A percentile compares a stretch with the other conserved stretches of the same genome.
These are phyloP conservation scores for Prunus salicina DNA, from an alignment of 306 rosid genomes.

Conservation along the genomic window DNA sequence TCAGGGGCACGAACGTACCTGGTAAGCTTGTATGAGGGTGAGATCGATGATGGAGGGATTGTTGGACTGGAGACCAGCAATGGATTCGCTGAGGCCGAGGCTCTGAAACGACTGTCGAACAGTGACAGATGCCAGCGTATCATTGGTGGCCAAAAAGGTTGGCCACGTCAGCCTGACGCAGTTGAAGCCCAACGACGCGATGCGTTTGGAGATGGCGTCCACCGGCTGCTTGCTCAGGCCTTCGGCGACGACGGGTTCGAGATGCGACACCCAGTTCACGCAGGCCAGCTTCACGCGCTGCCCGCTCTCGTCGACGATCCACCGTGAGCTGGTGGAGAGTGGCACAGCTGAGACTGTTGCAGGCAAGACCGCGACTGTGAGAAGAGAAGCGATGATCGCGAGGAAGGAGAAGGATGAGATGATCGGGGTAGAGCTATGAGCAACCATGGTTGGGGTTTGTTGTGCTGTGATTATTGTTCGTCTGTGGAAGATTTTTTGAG, in stretches of 20 bases:
- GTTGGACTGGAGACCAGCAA: conserved; percentile 61
- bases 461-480: not conserved
- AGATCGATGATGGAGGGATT: conserved; percentile 76
- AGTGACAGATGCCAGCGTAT: conserved; percentile 56
- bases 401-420: not conserved
- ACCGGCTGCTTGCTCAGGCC: conserved; percentile 80
- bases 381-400: not conserved
- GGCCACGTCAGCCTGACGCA: conserved; percentile 98
- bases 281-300: conserved; percentile 80
- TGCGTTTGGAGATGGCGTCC: conserved; percentile 46
- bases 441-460: conserved; percentile 16
- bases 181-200: conserved; percentile 71
- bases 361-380: not conserved
- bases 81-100: conserved; percentile 43
- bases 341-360: conserved; percentile 30
- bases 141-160: conserved; percentile 45
- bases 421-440: not conserved
- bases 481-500: not conserved
- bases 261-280: conserved; percentile 83
- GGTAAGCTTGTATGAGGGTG: conserved; percentile 61
- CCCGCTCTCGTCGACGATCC: conserved; percentile 67
- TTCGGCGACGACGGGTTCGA: conserved; percentile 70
- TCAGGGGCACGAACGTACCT: conserved; percentile 34
- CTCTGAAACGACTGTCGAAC: conserved; percentile 69
- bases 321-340: conserved; percentile 61